phyloP scores from a whole-genome alignment of 2,329 filamentous ascomycete genomes.

The Diaporthe caulivora region DNA sequence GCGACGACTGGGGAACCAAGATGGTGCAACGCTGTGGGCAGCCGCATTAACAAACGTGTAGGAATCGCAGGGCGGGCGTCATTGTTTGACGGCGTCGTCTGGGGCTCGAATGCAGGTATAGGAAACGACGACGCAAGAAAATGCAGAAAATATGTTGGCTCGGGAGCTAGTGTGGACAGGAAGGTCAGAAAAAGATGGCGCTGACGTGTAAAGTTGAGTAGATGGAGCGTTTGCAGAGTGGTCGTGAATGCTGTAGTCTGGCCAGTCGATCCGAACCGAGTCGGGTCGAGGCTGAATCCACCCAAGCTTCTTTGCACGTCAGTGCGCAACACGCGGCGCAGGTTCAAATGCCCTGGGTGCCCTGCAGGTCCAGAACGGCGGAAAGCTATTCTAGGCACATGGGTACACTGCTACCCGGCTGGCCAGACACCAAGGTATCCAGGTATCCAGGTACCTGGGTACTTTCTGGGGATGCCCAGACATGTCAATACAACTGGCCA shows the following conservation, averaged over 20 bases:
- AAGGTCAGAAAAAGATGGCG: slow-evolving; percentile 30
- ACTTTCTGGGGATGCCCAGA: too few species aligned
- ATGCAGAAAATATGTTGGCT: slow-evolving; percentile 6
- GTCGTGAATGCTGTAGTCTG: slow-evolving; percentile 17
- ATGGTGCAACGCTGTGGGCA: slow-evolving; percentile 34
- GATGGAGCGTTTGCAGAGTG: not conserved
- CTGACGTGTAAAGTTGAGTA: slow-evolving; percentile 35
- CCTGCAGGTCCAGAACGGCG: slow-evolving; percentile 23
- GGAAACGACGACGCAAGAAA: not conserved
- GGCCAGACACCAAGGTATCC: too few species aligned
- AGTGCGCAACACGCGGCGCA: slow-evolving; percentile 20
- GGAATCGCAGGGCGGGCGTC: slow-evolving; percentile 28
- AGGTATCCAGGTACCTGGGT: not conserved
- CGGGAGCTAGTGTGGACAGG: slow-evolving; percentile 7
- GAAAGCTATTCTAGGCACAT: slow-evolving; percentile 11
- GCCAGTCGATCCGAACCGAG: slow-evolving; percentile 23
- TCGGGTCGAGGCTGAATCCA: slow-evolving; percentile 31
- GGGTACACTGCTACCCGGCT: slow-evolving; percentile 1
- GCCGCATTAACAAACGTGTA: slow-evolving; percentile 35
- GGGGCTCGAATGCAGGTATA: not conserved
- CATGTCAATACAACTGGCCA: not conserved
- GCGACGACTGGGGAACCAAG: slow-evolving; percentile 28
- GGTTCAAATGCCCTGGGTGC: not conserved
- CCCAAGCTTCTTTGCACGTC: slow-evolving; percentile 27
- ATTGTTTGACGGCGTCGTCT: slow-evolving; percentile 26